Evolutionary conservation across 1,139 yeast genomes (phyloP).

Genomic region (Tardiomyces digboiensis): DNA sequence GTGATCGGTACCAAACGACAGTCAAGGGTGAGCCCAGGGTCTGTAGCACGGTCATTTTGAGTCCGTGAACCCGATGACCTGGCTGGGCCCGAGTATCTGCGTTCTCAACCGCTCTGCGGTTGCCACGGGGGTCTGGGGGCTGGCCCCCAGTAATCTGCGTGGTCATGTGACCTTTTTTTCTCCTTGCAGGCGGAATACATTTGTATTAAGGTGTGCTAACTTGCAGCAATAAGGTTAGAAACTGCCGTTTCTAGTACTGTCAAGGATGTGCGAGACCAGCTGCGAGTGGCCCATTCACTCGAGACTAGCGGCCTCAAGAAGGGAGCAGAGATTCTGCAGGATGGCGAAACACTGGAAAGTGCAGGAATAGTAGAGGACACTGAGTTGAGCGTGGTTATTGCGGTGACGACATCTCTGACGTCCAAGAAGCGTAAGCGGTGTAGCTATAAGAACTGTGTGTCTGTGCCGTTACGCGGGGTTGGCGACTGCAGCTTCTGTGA

Average conservation of each 20-base stretch:
- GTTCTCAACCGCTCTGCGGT: no score
- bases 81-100: no score
- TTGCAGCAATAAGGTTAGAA: not conserved
- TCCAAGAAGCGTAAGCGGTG: slow-evolving; percentile 54
- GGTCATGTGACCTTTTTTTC: no score
- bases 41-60: no score
- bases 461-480: slow-evolving; percentile 69
- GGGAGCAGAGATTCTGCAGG: slow-evolving; percentile 48
- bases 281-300: not conserved
- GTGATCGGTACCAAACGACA: no score
- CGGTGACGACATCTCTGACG: slow-evolving; percentile 44
- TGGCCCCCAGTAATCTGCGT: no score
- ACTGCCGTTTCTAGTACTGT: not conserved
- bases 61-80: no score
- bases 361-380: slow-evolving; percentile 76
- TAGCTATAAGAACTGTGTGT: slow-evolving; percentile 49
- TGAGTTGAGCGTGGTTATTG: slow-evolving; percentile 47
- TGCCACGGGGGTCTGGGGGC: no score
- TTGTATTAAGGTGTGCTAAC: no score
- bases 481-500: slow-evolving; percentile 85
- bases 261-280: not conserved
- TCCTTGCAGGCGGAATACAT: no score
- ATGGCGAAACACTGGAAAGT: slow-evolving; percentile 70
- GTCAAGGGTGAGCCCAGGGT: no score
- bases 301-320: not conserved